Evolutionary conservation across 352 stramenopile genomes (phyloP), one percentile per base, ranked within the genome.

Genomic region (Blastocystis sp.): DNA sequence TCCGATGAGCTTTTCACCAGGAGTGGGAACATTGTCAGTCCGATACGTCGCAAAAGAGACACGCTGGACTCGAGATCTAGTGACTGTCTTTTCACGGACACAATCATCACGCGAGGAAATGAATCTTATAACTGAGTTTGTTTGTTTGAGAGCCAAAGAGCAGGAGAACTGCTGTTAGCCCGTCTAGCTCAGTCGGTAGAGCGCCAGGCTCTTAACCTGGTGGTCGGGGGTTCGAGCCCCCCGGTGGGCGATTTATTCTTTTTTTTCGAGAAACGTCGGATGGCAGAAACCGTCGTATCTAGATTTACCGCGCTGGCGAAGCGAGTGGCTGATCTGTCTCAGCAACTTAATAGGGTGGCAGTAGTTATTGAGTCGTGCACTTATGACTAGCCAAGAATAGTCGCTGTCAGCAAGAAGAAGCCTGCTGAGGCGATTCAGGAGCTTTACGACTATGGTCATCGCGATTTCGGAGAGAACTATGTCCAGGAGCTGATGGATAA

Each of bases 381-480:
- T 81, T 6, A 81, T 16, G 20, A 39, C 26, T 85, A 85, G 73
- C 78, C 78, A 20, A 62, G 91, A 34, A 91, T 98, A 5, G 95
- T 98, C 56, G 95, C 95, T 1, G 95, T 98, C 78, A 97, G 94
- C 93, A 98, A 98, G 91, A 98, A 95, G 30, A 98, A 98, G 90
- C 95, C 95, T 5, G 78, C 95, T 9, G 93, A 95, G 66, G 92
- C 95, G 43, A 91, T 98, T 34, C 90, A 94, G 76, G 94, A 94
- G 30, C 94, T 94, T 26, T 98, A 98, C 91, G 94, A 96, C 8
- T 92, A 94, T 26, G 94, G 95, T 11, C 95, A 98, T 90, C 92
- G 95, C 76, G 92, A 98, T 76, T 99, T 99, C 93, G 96, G 96
- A 56, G 97, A 99, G 91, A 99, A 99, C 92, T 99, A 99, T 91